A percentile compares a stretch with the other conserved stretches of the same genome.
Conservation (phyloP, 768 basidiomycete genomes). For the Kwoniella shandongensis region DNA sequence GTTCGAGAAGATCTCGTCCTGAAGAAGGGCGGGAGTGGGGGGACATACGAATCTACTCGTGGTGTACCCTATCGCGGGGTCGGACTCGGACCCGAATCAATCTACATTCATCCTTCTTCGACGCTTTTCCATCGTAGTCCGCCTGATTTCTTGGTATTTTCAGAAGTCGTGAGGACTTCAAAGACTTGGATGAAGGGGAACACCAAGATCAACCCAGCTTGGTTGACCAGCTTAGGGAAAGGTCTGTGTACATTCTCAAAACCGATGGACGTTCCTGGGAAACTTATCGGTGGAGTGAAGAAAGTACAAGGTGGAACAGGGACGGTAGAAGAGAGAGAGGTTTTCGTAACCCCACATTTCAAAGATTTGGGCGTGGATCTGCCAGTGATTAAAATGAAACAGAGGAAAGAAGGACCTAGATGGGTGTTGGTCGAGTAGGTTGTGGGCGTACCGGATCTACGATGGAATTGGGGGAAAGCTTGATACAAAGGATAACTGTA, state of each 20-base stretch:
- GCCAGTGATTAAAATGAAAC: constrained; percentile 64
- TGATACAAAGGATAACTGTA: too few relatives aligned
- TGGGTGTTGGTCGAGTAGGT: constrained; percentile 51
- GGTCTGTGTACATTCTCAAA: constrained; percentile 86
- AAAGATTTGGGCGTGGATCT: constrained; percentile 85
- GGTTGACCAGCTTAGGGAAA: constrained; percentile 79
- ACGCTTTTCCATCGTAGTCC: constrained; percentile 67
- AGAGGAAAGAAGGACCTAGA: constrained; percentile 52
- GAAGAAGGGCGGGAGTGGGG: constrained; percentile 62
- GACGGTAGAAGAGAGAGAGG: constrained; percentile 56
- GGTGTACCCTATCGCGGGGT: constrained; percentile 80
- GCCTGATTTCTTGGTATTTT: constrained; percentile 81
- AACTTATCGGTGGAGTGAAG: constrained; percentile 48
- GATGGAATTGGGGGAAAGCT: too few relatives aligned
- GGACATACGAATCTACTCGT: constrained; percentile 68
- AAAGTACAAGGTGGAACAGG: constrained; percentile 48
- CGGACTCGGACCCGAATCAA: constrained; percentile 70
- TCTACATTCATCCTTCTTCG: constrained; percentile 90
- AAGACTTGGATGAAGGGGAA: constrained; percentile 70
- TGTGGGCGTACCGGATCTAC: too few relatives aligned
- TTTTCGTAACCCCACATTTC: constrained; percentile 79
- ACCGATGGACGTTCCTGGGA: constrained; percentile 62
- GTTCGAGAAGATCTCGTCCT: constrained; percentile 79
- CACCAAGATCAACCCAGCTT: constrained; percentile 80
- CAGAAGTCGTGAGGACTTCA: constrained; percentile 80